Evolutionary conservation across 441 rosid genomes (phyloP).

Genomic region (Aquilaria agallochum): DNA sequence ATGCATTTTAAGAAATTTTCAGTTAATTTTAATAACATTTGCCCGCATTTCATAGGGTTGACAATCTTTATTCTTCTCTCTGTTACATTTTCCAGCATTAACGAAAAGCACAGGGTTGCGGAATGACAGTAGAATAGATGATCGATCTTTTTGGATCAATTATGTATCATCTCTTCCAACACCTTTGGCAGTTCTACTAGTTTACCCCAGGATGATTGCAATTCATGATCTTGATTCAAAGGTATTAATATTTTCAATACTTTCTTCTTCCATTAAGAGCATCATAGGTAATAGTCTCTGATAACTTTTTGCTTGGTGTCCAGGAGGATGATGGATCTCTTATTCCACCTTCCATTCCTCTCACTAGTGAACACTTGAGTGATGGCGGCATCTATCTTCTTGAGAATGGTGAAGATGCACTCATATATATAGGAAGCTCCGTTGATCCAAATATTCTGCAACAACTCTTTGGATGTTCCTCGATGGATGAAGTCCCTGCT

Average conservation of each 20-base stretch:
- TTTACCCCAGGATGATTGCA: conserved; percentile 90
- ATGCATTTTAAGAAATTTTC: too few relatives aligned
- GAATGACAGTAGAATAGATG: conserved; percentile 88
- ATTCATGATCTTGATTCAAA: conserved; percentile 72
- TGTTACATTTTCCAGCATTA: conserved; percentile 45
- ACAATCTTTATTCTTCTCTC: too few relatives aligned
- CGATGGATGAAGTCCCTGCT: conserved; percentile 58
- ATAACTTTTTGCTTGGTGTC: conserved; percentile 17
- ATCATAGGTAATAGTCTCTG: conserved; percentile 5
- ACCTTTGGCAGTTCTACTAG: conserved; percentile 80
- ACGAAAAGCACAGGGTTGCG: conserved; percentile 75
- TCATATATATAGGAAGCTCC: conserved; percentile 68
- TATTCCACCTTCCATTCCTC: conserved; percentile 73
- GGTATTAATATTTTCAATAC: conserved; percentile 29
- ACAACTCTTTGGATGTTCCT: conserved; percentile 57
- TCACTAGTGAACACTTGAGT: conserved; percentile 78
- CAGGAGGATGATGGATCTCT: conserved; percentile 66
- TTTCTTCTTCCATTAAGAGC: neutral
- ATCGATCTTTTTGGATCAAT: conserved; percentile 85
- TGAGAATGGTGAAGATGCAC: conserved; percentile 91
- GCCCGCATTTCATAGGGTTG: too few relatives aligned
- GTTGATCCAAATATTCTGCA: conserved; percentile 58
- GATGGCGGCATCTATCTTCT: conserved; percentile 95
- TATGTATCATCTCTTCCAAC: conserved; percentile 68
- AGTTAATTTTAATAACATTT: too few relatives aligned